Base-by-base conservation (phyloP, 1,139 yeast species). In the Kazachstania sp. region DNA sequence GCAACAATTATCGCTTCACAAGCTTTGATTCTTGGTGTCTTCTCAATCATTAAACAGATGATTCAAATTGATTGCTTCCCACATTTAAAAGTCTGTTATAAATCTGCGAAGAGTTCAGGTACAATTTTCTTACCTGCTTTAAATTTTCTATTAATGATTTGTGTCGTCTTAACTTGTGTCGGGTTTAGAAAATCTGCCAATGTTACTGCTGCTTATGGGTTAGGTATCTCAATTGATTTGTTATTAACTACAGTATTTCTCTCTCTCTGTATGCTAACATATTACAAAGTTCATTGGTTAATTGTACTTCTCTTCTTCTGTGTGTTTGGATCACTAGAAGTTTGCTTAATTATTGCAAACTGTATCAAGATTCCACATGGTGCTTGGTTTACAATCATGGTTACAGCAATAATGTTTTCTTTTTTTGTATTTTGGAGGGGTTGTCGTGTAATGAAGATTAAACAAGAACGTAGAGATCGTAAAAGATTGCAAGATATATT, bases 151-250 rank as follows among this genome's bases (percentile, higher is more conserved):
- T 18, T 38, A 13, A 38, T 38, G 41, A 30, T 38, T 16, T 38
- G 41, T 26, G 41, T 38, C n/a, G 41, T 38, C 12, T 20, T 38
- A 38, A 38, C 41, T 4, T 38, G 41, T 28, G 41, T 38, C 9
- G 41, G 41, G 13, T 38, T 38, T 38, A 38, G 41, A 38, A 38
- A 28, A 30, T 38, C 41, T 5, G 16, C 41, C 7, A 38, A 38
- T 38, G 41, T 38, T 26, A 38, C 41, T 13, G 41, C 41, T 23
- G 41, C 41, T 16, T 38, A 38, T 20, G 41, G 41, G 11, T 38
- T 38, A 38, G 41, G 41, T 12, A 30, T 38, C 18, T 38, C 41
- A 6, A 30, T 38, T 8, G 41, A 38, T 38, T 38, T 38, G 12
- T 15, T 38, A 16, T 18, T 38, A 11, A 38, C 41, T 11, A 38